Evolutionary conservation across 2,329 filamentous ascomycete species (phyloP).

Genomic region (Venturiaceae sp.): DNA sequence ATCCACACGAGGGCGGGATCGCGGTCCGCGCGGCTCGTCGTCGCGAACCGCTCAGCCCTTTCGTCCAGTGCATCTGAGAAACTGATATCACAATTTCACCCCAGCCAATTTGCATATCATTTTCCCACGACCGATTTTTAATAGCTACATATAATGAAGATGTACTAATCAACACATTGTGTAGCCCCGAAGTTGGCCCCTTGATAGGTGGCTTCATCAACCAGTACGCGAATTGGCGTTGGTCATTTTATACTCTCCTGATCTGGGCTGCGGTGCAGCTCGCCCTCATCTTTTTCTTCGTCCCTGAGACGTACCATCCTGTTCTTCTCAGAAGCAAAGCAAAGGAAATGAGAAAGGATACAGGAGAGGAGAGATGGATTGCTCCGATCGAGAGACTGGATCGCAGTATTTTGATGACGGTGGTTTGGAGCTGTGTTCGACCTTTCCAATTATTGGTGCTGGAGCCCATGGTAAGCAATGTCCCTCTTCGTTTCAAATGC

Average conservation of each 20-base stretch:
- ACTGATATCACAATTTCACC: neutral
- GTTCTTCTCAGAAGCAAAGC: constrained; percentile 68
- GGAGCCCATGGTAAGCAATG: constrained; percentile 59
- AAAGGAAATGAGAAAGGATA: constrained; percentile 56
- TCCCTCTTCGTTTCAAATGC: neutral
- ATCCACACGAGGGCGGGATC: no score
- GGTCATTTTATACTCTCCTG: constrained; percentile 75
- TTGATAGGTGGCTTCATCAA: constrained; percentile 74
- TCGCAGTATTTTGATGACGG: constrained; percentile 41
- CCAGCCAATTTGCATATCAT: neutral
- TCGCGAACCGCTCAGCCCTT: neutral
- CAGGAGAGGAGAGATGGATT: constrained; percentile 65
- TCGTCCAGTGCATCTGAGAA: neutral
- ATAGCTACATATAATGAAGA: neutral
- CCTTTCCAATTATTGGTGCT: constrained; percentile 71
- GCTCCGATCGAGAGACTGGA: constrained; percentile 67
- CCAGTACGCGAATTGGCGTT: constrained; percentile 61
- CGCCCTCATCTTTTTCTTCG: constrained; percentile 47
- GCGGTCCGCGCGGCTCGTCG: neutral
- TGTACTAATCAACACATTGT: neutral
- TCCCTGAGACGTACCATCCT: constrained; percentile 78
- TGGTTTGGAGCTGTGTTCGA: constrained; percentile 44
- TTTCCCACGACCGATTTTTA: neutral
- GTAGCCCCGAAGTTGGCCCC: constrained; percentile 46
- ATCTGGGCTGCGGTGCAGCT: constrained; percentile 69